A percentile compares a stretch with the other conserved stretches of the same genome.
These are phyloP conservation scores for Ustilago crameri DNA, from an alignment of 1,284 basidiomycete species.

Conservation along the genomic window DNA sequence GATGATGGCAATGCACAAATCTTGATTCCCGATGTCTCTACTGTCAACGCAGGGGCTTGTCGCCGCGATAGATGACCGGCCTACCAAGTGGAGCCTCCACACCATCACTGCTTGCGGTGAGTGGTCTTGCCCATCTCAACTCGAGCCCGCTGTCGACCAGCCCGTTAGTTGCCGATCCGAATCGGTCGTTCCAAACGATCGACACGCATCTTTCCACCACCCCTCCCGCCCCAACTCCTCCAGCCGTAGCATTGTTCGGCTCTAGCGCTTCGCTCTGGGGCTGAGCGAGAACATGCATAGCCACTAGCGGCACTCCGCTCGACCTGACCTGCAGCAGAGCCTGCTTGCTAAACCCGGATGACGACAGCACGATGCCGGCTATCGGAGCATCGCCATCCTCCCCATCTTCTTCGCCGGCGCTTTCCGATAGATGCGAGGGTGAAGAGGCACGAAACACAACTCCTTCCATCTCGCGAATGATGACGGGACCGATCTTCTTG, in stretches of 20 bases:
- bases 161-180: constrained; percentile 17
- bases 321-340: constrained; percentile 45
- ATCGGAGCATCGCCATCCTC: not conserved
- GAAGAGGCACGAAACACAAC: constrained; percentile 43
- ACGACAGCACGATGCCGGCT: constrained; percentile 25
- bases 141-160: constrained; percentile 35
- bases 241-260: too few species aligned
- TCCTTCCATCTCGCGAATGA: constrained; percentile 83
- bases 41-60: constrained; percentile 8
- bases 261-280: not conserved
- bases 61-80: constrained; percentile 28
- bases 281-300: constrained; percentile 41
- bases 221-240: not conserved
- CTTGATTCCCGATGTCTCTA: not conserved
- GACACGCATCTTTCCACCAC: constrained; percentile 27
- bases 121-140: constrained; percentile 21
- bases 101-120: not conserved
- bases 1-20: too few species aligned
- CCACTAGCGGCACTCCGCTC: constrained; percentile 42
- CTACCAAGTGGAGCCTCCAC: constrained; percentile 9
- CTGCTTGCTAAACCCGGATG: constrained; percentile 55
- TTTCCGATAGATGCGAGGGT: not conserved
- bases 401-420: not conserved
- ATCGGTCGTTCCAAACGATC: constrained; percentile 42
- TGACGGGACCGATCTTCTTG: constrained; percentile 79